phyloP scores from a whole-genome alignment of 1,284 basidiomycete species.

The Pseudozyma hubeiensis region DNA sequence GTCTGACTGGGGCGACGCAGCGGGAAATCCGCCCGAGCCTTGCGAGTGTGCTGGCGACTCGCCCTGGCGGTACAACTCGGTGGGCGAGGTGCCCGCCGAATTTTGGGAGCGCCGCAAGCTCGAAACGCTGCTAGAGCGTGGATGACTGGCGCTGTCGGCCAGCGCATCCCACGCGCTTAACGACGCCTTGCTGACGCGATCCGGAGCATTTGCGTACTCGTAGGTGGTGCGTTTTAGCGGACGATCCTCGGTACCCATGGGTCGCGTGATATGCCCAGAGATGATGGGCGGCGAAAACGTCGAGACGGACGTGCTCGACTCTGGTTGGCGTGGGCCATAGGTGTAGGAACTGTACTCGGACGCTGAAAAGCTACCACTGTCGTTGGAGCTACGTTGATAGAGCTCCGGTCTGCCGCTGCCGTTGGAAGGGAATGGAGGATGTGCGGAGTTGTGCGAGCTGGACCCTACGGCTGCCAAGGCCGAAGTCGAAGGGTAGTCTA shows the following conservation, averaged over 20 bases:
- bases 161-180: conserved; percentile 45
- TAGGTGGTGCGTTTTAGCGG: conserved; percentile 20
- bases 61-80: conserved; percentile 32
- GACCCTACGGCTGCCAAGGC: neutral
- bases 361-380: conserved; percentile 26
- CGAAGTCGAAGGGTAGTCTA: conserved; percentile 9
- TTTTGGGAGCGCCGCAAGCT: conserved; percentile 37
- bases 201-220: conserved; percentile 21
- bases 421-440: conserved; percentile 1
- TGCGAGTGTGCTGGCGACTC: conserved; percentile 43
- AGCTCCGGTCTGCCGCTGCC: conserved; percentile 32
- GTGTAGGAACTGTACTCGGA: conserved; percentile 30
- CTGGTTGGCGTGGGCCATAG: conserved; percentile 11
- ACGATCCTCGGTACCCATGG: conserved; percentile 31
- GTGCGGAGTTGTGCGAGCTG: neutral
- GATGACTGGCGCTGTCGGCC: conserved; percentile 39
- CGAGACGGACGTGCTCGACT: conserved; percentile 28
- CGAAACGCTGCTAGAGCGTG: conserved; percentile 41
- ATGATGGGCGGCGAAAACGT: conserved; percentile 28
- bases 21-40: conserved; percentile 32
- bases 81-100: conserved; percentile 40
- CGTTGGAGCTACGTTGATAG: conserved; percentile 29
- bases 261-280: conserved; percentile 21
- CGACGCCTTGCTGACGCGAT: conserved; percentile 29
- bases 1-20: conserved; percentile 36